Percentiles rank a stretch among this genome's conserved stretches.
phyloP scores from a whole-genome alignment of 495 filamentous ascomycete genomes.

The Talaromyces borbonicus region DNA sequence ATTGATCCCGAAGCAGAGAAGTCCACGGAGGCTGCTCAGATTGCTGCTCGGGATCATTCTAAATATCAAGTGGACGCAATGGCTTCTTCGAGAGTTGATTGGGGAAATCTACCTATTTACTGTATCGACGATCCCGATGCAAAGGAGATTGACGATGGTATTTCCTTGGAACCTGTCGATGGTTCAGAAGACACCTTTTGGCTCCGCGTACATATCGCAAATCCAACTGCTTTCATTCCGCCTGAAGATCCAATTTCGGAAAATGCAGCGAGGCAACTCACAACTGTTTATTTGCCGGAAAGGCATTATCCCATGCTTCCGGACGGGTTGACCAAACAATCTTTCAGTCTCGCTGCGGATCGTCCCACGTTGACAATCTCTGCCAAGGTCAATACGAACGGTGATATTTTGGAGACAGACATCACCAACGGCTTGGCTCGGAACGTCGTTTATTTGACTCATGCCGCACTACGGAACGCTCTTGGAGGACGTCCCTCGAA shows the following conservation, averaged over 20 bases:
- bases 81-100: conserved; percentile 55
- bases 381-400: conserved; percentile 54
- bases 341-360: conserved; percentile 60
- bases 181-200: conserved; percentile 52
- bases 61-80: conserved; percentile 38
- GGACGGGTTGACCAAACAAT: conserved; percentile 36
- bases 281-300: conserved; percentile 69
- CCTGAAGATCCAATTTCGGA: conserved; percentile 47
- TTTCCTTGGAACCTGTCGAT: conserved; percentile 63
- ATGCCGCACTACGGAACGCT: conserved; percentile 40
- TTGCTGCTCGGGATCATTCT: background rate
- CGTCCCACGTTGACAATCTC: conserved; percentile 77
- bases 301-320: conserved; percentile 68
- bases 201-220: conserved; percentile 88
- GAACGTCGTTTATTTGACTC: conserved; percentile 68
- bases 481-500: conserved; percentile 31
- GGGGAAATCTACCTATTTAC: conserved; percentile 61
- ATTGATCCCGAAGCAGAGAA: conserved; percentile 25
- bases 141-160: conserved; percentile 78
- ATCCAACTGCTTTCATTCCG: conserved; percentile 74
- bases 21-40: conserved; percentile 25
- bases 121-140: conserved; percentile 70
- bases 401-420: conserved; percentile 58
- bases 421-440: conserved; percentile 59
- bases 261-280: conserved; percentile 51